These are phyloP conservation scores for Stagonosporopsis rhizophila DNA, from an alignment of 2,329 filamentous ascomycete species.

Conservation along the genomic window DNA sequence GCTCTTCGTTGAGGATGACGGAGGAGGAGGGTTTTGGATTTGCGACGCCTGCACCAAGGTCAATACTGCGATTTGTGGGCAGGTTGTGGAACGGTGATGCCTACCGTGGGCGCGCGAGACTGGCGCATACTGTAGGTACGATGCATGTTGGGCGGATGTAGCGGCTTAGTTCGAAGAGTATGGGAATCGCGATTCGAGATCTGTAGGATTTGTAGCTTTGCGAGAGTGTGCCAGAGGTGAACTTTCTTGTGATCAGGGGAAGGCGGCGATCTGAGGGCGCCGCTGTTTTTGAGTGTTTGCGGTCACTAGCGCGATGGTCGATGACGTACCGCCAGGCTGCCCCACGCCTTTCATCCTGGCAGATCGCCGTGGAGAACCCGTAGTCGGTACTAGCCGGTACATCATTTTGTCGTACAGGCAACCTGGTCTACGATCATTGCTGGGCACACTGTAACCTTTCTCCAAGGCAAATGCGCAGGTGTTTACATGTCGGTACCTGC, in stretches of 20 bases:
- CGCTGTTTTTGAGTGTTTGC: slow-evolving; percentile 22
- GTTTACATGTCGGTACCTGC: slow-evolving; percentile 5
- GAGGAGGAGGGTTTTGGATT: slow-evolving; percentile 90
- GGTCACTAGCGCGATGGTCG: slow-evolving; percentile 15
- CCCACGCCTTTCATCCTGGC: slow-evolving; percentile 18
- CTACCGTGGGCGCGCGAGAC: slow-evolving; percentile 82
- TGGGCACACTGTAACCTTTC: background rate
- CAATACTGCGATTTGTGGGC: background rate
- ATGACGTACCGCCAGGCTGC: slow-evolving; percentile 15
- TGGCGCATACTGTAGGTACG: slow-evolving; percentile 90
- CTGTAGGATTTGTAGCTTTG: slow-evolving; percentile 1
- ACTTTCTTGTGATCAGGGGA: slow-evolving; percentile 11
- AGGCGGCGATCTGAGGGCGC: slow-evolving; percentile 14
- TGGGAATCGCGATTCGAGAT: background rate
- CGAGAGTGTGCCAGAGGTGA: background rate
- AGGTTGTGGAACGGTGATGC: background rate
- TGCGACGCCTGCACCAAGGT: slow-evolving; percentile 68
- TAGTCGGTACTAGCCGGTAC: slow-evolving; percentile 19
- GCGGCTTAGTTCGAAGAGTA: background rate
- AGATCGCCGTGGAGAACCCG: slow-evolving; percentile 18
- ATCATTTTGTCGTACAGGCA: slow-evolving; percentile 20
- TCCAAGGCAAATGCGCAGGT: background rate
- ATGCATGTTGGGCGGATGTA: slow-evolving; percentile 71
- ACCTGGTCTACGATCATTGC: slow-evolving; percentile 18
- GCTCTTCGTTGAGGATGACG: slow-evolving; percentile 87